phyloP scores from a whole-genome alignment of 768 basidiomycete genomes.

The Podaxis rugospora region DNA sequence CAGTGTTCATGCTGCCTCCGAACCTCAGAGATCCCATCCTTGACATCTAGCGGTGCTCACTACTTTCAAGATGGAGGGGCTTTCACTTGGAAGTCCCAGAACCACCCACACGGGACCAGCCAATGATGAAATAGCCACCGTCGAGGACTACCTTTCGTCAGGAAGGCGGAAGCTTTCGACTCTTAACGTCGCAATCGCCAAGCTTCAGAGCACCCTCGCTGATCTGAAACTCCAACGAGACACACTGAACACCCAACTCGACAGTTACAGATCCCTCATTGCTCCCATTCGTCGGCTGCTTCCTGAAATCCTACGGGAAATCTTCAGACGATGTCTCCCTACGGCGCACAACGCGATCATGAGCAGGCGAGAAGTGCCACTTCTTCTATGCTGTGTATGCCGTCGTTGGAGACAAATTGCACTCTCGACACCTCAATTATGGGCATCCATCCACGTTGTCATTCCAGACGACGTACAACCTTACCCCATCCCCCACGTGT shows the following conservation, averaged over 20 bases:
- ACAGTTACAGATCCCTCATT: neutral
- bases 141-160: neutral
- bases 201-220: neutral
- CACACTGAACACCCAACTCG: neutral
- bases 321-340: slow-evolving; percentile 18
- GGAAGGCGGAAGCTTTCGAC: neutral
- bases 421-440: slow-evolving; percentile 14
- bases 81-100: too few relatives aligned
- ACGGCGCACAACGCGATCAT: slow-evolving; percentile 11
- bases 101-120: too few relatives aligned
- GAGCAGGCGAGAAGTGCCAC: slow-evolving; percentile 12
- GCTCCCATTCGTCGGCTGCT: slow-evolving; percentile 15
- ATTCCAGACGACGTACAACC: neutral
- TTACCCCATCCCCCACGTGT: neutral
- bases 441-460: slow-evolving; percentile 17
- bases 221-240: neutral
- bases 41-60: too few relatives aligned
- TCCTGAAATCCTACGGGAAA: slow-evolving; percentile 17
- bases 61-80: too few relatives aligned
- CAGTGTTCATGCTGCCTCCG: too few relatives aligned
- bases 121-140: neutral
- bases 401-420: slow-evolving; percentile 17
- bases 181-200: neutral
- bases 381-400: slow-evolving; percentile 16
- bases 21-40: too few relatives aligned